Evolutionary conservation across 2,329 filamentous ascomycete genomes (phyloP).

Genomic region (Colletotrichum musae): DNA sequence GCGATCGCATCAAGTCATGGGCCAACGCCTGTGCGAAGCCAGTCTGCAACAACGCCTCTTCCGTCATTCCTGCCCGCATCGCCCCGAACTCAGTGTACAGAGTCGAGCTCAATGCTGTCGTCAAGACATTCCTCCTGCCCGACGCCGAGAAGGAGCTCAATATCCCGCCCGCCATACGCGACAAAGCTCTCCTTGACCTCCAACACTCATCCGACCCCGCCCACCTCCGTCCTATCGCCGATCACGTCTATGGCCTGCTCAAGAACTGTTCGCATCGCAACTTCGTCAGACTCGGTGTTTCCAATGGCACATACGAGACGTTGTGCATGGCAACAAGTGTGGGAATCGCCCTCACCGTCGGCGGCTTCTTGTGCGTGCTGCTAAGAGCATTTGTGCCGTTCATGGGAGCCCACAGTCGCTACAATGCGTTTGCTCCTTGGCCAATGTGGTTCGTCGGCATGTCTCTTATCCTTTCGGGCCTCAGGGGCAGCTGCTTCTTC

Average conservation of each 20-base stretch:
- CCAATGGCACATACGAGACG: conserved; percentile 65
- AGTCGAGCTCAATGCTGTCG: conserved; percentile 56
- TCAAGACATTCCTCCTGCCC: conserved; percentile 57
- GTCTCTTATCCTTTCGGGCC: conserved; percentile 59
- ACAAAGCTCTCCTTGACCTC: conserved; percentile 54
- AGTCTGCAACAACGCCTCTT: conserved; percentile 25
- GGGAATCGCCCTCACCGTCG: conserved; percentile 57
- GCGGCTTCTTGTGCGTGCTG: conserved; percentile 57
- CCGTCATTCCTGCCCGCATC: conserved; percentile 38
- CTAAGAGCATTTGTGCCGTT: conserved; percentile 56
- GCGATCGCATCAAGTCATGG: conserved; percentile 45
- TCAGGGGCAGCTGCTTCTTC: conserved; percentile 64
- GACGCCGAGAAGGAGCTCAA: conserved; percentile 63
- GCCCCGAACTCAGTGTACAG: conserved; percentile 39
- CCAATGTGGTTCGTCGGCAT: conserved; percentile 62
- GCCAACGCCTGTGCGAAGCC: conserved; percentile 39
- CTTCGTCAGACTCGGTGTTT: conserved; percentile 68
- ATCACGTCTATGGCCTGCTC: conserved; percentile 62
- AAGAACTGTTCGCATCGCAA: conserved; percentile 64
- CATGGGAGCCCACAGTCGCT: conserved; percentile 56
- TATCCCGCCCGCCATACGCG: conserved; percentile 59
- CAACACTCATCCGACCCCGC: conserved; percentile 54
- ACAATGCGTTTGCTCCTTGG: conserved; percentile 59
- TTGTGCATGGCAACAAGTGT: conserved; percentile 61
- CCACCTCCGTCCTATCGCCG: conserved; percentile 58